These are phyloP conservation scores for Gynandropsis gynandra DNA, from an alignment of 345 rosid species.

Conservation along the genomic window DNA sequence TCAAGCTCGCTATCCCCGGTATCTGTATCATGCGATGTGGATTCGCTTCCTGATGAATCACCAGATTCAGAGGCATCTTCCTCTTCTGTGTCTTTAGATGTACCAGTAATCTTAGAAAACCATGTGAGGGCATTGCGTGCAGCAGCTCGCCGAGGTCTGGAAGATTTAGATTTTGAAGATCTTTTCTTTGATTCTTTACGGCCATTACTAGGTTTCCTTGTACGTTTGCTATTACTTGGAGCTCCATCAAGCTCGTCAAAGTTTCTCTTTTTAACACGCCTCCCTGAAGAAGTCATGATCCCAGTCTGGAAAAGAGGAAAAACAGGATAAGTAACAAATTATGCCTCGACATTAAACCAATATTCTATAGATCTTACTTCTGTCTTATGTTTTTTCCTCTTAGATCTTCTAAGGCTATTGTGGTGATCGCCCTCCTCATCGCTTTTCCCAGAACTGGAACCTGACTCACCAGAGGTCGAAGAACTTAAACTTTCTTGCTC, in stretches of 20 bases:
- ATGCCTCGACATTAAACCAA: slow-evolving; percentile 13
- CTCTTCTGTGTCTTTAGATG: slow-evolving; percentile 66
- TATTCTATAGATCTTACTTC: slow-evolving; percentile 41
- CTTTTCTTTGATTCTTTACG: slow-evolving; percentile 46
- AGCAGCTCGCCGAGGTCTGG: slow-evolving; percentile 91
- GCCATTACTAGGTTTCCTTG: slow-evolving; percentile 49
- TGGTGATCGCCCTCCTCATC: slow-evolving; percentile 45
- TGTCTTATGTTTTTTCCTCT: slow-evolving; percentile 58
- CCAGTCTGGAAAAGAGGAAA: slow-evolving; percentile 42
- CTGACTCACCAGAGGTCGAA: slow-evolving; percentile 53
- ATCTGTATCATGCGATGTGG: slow-evolving; percentile 47
- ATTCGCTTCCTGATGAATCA: slow-evolving; percentile 68
- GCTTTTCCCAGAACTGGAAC: slow-evolving; percentile 55
- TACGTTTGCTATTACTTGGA: slow-evolving; percentile 34
- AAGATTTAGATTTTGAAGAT: slow-evolving; percentile 58
- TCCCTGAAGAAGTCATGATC: slow-evolving; percentile 84
- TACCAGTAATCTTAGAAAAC: slow-evolving; percentile 77
- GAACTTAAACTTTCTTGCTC: slow-evolving; percentile 64
- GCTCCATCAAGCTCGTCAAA: slow-evolving; percentile 64
- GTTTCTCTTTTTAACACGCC: slow-evolving; percentile 84
- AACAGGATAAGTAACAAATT: slow-evolving; percentile 17
- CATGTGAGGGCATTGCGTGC: slow-evolving; percentile 85
- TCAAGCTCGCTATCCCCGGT: slow-evolving; percentile 61
- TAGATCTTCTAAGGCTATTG: slow-evolving; percentile 64
- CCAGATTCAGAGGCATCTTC: slow-evolving; percentile 54